phyloP scores from a whole-genome alignment of 192 early-diverging fungal genomes.

The Rhizoclosmatium sp. region DNA sequence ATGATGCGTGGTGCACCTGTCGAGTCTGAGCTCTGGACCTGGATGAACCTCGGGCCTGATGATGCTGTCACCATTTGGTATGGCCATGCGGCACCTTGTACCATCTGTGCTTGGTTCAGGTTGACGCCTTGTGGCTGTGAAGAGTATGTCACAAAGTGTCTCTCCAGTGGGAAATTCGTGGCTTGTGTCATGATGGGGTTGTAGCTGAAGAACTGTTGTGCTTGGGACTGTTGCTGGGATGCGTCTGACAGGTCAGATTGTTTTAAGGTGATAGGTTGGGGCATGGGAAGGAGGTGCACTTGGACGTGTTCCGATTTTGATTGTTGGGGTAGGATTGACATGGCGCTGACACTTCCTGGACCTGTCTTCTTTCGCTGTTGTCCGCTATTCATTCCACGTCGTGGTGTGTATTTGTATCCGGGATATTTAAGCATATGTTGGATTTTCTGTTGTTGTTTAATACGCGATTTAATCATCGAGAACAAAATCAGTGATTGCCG shows the following conservation, averaged over 20 bases:
- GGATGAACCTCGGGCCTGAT: conserved; percentile 16
- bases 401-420: conserved; percentile 66
- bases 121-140: background rate
- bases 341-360: background rate
- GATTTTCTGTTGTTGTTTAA: conserved; percentile 38
- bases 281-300: conserved; percentile 22
- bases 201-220: conserved; percentile 22
- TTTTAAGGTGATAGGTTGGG: background rate
- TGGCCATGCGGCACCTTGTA: background rate
- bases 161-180: conserved; percentile 10
- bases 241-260: background rate
- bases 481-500: no score
- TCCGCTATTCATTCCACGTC: background rate
- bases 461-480: background rate
- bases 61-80: conserved; percentile 17
- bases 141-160: conserved; percentile 22
- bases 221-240: background rate
- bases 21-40: conserved; percentile 5
- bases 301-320: conserved; percentile 26
- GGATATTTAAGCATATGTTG: conserved; percentile 61
- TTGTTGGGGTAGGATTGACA: background rate
- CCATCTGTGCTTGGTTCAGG: background rate
- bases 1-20: conserved; percentile 15
- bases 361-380: background rate
- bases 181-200: conserved; percentile 28